Percentiles rank a stretch among this genome's conserved stretches.
Evolutionary conservation across 148 eudicot genomes (phyloP).

Genomic region (Euryodendron excelsum): DNA sequence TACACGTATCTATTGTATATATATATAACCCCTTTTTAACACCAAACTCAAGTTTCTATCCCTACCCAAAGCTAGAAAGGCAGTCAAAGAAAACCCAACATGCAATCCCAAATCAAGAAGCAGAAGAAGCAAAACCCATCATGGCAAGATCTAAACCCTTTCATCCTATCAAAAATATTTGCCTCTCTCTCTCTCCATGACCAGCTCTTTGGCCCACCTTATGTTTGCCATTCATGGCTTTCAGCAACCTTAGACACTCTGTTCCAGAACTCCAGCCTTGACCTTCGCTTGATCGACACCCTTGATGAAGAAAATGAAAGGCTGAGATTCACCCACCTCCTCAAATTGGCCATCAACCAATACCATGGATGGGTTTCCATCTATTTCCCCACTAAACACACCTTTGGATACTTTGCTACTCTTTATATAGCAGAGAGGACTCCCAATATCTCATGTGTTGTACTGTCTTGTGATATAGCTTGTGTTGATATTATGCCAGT

Average conservation of each 20-base stretch:
- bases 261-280: conserved; percentile 3
- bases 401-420: conserved; percentile 12
- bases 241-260: conserved; percentile 9
- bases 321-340: conserved; percentile 20
- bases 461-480: not conserved
- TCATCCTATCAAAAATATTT: conserved; percentile 11
- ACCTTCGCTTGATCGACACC: conserved; percentile 6
- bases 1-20: no score
- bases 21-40: no score
- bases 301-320: conserved; percentile 11
- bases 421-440: conserved; percentile 11
- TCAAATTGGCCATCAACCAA: conserved; percentile 11
- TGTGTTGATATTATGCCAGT: not conserved
- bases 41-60: no score
- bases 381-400: conserved; percentile 10
- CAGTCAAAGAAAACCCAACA: not conserved
- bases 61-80: not conserved
- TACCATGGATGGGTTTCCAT: conserved; percentile 6
- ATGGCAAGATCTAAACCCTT: conserved; percentile 16
- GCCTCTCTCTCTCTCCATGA: not conserved
- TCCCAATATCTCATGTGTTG: not conserved
- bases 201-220: conserved; percentile 4
- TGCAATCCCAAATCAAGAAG: not conserved
- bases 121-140: not conserved
- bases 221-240: conserved; percentile 11